These are phyloP conservation scores for Purpureocillium lavendulum DNA, from an alignment of 2,329 filamentous ascomycete species.

Conservation along the genomic window DNA sequence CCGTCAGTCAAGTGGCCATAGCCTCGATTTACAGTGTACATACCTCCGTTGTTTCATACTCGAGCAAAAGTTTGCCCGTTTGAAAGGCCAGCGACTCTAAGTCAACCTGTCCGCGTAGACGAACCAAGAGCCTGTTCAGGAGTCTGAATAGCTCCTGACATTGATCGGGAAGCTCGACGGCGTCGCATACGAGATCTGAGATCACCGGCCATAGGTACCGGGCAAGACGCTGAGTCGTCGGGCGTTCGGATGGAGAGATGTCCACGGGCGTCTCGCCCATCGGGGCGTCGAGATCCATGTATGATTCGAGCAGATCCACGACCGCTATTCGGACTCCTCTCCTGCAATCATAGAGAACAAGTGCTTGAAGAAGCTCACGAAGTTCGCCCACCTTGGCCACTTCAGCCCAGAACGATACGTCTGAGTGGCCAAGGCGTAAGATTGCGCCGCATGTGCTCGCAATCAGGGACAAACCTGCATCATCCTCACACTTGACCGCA, in stretches of 20 bases:
- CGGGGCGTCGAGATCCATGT: conserved; percentile 9
- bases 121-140: conserved; percentile 29
- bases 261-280: too few relatives aligned
- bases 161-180: conserved; percentile 19
- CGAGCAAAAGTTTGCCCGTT: conserved; percentile 24
- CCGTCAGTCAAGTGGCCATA: too few relatives aligned
- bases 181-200: conserved; percentile 23
- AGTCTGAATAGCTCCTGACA: conserved; percentile 39
- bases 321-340: conserved; percentile 18
- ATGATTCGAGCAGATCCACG: conserved; percentile 24
- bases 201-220: conserved; percentile 22
- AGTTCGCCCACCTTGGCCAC: conserved; percentile 14
- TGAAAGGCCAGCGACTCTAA: conserved; percentile 19
- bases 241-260: not conserved
- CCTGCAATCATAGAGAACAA: conserved; percentile 19
- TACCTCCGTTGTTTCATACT: conserved; percentile 32
- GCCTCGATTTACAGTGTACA: conserved; percentile 7
- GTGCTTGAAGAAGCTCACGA: conserved; percentile 10
- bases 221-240: conserved; percentile 7
- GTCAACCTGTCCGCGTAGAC: conserved; percentile 24
- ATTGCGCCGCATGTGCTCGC: conserved; percentile 17
- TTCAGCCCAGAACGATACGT: conserved; percentile 19
- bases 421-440: conserved; percentile 17
- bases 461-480: conserved; percentile 16
- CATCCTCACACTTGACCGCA: conserved; percentile 13